Evolutionary conservation across 225 moss, liverwort and hornwort species (phyloP), one percentile per base, ranked within the genome.

Genomic region (Pseudisothecium myosuroides): DNA sequence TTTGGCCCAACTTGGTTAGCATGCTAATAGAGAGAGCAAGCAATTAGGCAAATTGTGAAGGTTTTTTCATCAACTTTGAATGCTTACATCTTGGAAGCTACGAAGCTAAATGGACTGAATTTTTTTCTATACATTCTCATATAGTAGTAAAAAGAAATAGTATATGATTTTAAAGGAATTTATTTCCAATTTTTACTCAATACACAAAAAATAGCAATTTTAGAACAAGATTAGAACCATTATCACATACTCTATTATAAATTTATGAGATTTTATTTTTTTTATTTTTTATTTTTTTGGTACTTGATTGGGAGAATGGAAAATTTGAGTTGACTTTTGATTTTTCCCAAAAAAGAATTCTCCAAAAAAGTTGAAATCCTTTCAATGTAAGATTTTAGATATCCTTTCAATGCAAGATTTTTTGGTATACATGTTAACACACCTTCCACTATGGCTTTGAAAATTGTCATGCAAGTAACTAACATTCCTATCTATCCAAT

Each of bases 91-190:
- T 64, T 5, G 5, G 2, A 34, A 34, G 36, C 6, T 66, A 37
- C 37, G 20, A 66, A 36, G 11, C 3, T 1, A 1, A 67, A 37
- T 37, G 12, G 20, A 3, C 1, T n/a, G 4, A 68, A 66, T 12
- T 7, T 7, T n/a, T n/a, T n/a, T n/a, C 4, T 5, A n/a, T 7
- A 12, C n/a, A n/a, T n/a, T n/a, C 0, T 22, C 4, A 12, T 4
- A 23, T 4, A 23, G 7, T 23, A 4, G 1, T 22, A 22, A n/a
- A 21, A 4, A 22, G 2, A 17, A 67, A 67, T 11, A n/a, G 1
- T n/a, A 0, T n/a, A 7, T 67, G 6, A 12, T 22, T 67, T 22
- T 12, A n/a, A 67, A n/a, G 7, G 21, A 21, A 8, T 20, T 56
- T 21, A 21, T 37, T n/a, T 21, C 7, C 21, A 67, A 4, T 21